phyloP scores from a whole-genome alignment of 805 yeast genomes.

The Spathaspora boniae region DNA sequence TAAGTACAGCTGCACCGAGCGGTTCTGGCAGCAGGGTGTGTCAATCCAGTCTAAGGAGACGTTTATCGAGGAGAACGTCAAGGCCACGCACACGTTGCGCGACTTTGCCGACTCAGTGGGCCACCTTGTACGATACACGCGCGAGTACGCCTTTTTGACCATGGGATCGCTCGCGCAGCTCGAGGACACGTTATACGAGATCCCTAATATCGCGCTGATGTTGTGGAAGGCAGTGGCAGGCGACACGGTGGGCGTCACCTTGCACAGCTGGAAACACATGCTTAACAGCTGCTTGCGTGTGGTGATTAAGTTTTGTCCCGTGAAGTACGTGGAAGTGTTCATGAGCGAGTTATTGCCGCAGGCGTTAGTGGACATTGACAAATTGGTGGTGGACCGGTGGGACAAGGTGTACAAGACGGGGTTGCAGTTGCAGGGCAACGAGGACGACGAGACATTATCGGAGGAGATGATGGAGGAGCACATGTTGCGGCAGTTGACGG shows the following conservation, averaged over 20 bases:
- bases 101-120: slow-evolving; percentile 99
- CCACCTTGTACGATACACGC: slow-evolving; percentile 88
- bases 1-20: slow-evolving; percentile 81
- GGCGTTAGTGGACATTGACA: slow-evolving; percentile 68
- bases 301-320: slow-evolving; percentile 85
- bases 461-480: slow-evolving; percentile 99
- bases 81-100: slow-evolving; percentile 87
- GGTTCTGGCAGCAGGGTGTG: slow-evolving; percentile 99
- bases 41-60: slow-evolving; percentile 91
- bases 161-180: slow-evolving; percentile 85
- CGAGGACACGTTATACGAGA: slow-evolving; percentile 83
- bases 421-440: slow-evolving; percentile 52
- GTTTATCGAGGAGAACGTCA: slow-evolving; percentile 88
- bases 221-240: slow-evolving; percentile 88
- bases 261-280: slow-evolving; percentile 97
- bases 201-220: slow-evolving; percentile 73
- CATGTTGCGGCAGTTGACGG: slow-evolving; percentile 86
- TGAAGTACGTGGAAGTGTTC: slow-evolving; percentile 59
- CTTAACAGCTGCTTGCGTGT: slow-evolving; percentile 84
- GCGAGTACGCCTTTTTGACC: slow-evolving; percentile 92
- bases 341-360: slow-evolving; percentile 77
- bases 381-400: slow-evolving; percentile 77
- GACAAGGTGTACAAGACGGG: slow-evolving; percentile 57
- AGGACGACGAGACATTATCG: slow-evolving; percentile 79
- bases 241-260: slow-evolving; percentile 77